Conservation (phyloP, 2,329 filamentous ascomycete species). For the Hawksworthiomyces lignivorus region DNA sequence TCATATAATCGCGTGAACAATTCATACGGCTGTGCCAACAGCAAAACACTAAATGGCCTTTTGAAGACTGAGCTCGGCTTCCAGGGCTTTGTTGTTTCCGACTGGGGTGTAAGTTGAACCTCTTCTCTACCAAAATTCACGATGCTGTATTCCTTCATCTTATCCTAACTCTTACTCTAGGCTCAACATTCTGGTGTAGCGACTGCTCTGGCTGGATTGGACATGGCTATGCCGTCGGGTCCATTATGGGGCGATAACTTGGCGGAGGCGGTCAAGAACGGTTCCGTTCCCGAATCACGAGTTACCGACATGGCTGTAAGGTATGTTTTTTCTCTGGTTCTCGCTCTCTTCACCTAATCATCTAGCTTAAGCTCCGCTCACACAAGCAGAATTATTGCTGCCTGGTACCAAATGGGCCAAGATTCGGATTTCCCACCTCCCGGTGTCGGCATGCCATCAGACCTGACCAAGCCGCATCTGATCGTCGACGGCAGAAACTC, state of each 20-base stretch:
- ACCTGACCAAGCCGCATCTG: constrained; percentile 41
- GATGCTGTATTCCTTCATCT: constrained; percentile 11
- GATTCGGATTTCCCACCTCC: constrained; percentile 38
- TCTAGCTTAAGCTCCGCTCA: no score
- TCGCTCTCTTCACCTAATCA: no score
- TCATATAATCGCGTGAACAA: constrained; percentile 64
- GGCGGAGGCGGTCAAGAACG: constrained; percentile 50
- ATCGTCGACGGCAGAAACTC: constrained; percentile 48
- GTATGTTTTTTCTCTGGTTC: constrained; percentile 7
- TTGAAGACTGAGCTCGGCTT: constrained; percentile 53
- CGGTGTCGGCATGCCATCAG: constrained; percentile 43
- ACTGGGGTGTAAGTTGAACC: constrained; percentile 40
- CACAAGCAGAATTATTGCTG: constrained; percentile 35
- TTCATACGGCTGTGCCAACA: constrained; percentile 61
- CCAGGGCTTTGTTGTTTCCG: constrained; percentile 58
- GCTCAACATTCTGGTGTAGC: constrained; percentile 59
- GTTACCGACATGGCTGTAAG: constrained; percentile 28
- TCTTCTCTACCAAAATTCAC: neutral
- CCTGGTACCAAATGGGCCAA: constrained; percentile 50
- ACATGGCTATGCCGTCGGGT: constrained; percentile 59
- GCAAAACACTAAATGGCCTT: constrained; percentile 55
- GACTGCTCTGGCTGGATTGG: constrained; percentile 56
- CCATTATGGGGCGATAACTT: constrained; percentile 46
- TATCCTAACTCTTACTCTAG: neutral
- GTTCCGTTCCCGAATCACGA: constrained; percentile 46